A percentile compares a stretch with the other conserved stretches of the same genome.
These are phyloP conservation scores for Chrysosporium queenslandicum DNA, from an alignment of 2,329 filamentous ascomycete genomes.

Conservation along the genomic window DNA sequence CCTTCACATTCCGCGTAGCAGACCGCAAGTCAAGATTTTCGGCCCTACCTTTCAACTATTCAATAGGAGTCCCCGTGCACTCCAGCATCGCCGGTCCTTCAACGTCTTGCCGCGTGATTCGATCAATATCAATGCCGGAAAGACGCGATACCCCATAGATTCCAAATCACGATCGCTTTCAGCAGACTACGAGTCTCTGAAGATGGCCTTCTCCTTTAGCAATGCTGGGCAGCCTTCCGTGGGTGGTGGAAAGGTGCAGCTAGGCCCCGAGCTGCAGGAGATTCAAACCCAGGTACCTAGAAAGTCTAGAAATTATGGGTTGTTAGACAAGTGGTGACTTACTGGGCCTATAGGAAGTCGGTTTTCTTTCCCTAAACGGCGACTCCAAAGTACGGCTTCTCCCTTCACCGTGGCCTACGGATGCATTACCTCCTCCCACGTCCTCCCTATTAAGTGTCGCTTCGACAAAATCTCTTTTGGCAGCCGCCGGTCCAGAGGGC, in stretches of 20 bases:
- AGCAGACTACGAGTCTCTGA: constrained; percentile 30
- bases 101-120: constrained; percentile 18
- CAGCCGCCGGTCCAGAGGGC: constrained; percentile 73
- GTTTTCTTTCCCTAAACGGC: constrained; percentile 69
- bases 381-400: constrained; percentile 73
- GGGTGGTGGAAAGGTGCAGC: constrained; percentile 35
- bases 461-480: constrained; percentile 66
- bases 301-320: too few relatives aligned
- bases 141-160: constrained; percentile 26
- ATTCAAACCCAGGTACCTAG: constrained; percentile 65
- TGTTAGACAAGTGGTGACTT: background rate
- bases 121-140: constrained; percentile 30
- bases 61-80: constrained; percentile 33
- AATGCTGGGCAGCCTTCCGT: constrained; percentile 37
- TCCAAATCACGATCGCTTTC: constrained; percentile 30
- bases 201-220: constrained; percentile 56
- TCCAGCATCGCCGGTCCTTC: constrained; percentile 38
- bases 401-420: constrained; percentile 62
- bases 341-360: constrained; percentile 49
- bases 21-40: constrained; percentile 35
- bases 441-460: constrained; percentile 79
- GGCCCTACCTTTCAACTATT: constrained; percentile 35
- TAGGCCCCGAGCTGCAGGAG: constrained; percentile 60
- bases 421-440: constrained; percentile 60
- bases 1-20: constrained; percentile 12